A percentile compares a stretch with the other conserved stretches of the same genome.
phyloP scores from a whole-genome alignment of 192 early-diverging fungal species.

The Obelidium mucronatum region DNA sequence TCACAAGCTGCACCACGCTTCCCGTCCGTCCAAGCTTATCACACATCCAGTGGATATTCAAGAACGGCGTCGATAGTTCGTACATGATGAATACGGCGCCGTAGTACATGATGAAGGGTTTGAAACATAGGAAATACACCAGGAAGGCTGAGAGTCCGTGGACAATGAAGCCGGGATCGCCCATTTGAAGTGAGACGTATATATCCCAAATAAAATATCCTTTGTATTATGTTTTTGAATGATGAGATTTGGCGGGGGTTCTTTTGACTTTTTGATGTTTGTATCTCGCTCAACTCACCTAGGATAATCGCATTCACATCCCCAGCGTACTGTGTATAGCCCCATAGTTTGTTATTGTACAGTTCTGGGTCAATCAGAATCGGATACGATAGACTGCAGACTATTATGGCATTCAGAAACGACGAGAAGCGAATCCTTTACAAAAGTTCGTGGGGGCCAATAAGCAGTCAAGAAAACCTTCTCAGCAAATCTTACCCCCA shows the following conservation, averaged over 20 bases:
- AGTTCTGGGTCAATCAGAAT: constrained; percentile 73
- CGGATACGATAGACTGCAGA: constrained; percentile 71
- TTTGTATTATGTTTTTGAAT: background rate
- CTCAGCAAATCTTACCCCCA: constrained; percentile 52
- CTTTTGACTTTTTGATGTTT: background rate
- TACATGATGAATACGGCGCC: constrained; percentile 89
- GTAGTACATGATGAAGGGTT: constrained; percentile 87
- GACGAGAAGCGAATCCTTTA: constrained; percentile 62
- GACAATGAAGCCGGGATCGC: constrained; percentile 81
- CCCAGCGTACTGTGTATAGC: constrained; percentile 72
- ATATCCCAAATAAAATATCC: constrained; percentile 94
- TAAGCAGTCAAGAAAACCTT: background rate
- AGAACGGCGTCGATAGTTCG: constrained; percentile 86
- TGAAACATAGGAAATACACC: constrained; percentile 76
- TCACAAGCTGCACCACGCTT: constrained; percentile 76
- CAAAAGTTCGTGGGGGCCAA: background rate
- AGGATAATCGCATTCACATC: constrained; percentile 82
- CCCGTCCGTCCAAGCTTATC: constrained; percentile 92
- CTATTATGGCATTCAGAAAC: constrained; percentile 71
- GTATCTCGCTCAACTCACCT: constrained; percentile 47
- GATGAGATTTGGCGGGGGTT: background rate
- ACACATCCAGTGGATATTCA: constrained; percentile 92
- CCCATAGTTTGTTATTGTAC: constrained; percentile 71
- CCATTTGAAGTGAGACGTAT: constrained; percentile 65
- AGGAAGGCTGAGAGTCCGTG: constrained; percentile 81